Evolutionary conservation across 306 rosid genomes (phyloP), one percentile per base, ranked within the genome.

Genomic region (Fagus crenata): DNA sequence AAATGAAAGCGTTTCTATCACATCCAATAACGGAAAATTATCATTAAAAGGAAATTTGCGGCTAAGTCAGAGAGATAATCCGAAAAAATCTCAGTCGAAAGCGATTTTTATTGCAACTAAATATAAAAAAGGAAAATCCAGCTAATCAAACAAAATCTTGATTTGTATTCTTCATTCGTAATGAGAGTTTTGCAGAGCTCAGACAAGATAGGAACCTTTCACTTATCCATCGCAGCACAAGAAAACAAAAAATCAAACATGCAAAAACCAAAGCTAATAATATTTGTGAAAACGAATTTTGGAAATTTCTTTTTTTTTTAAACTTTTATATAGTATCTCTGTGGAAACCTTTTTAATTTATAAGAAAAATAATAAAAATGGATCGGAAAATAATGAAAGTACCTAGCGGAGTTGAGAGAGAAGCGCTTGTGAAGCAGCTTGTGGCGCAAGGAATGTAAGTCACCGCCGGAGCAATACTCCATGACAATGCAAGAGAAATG

Each of bases 391-490:
- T 22, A 22, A 59, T 59, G 13, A 17, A 39, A 67, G 55, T 86
- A 94, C 99, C 99, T 91, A 1, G 99, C 92, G 7, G 98, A 89
- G 80, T 69, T 67, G 78, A 89, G 89, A 78, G 98, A 83, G 84
- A 95, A 95, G 56, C 99, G 96, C 4, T 85, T 84, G 40, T 82
- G 84, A 3, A 87, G 93, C 79, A 88, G 93, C 11, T 73, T 89
- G 67, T 92, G 97, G 18, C 96, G 81, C 58, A 95, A 93, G 2
- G 99, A 91, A 81, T 95, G 99, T 77, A 95, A 78, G 74, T 95
- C 99, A 0, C 99, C 99, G 32, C 98, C 97, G 69, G 93, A 87
- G 18, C 99, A 92, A 69, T 81, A 95, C 93, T 95, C 99, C 97
- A 95, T 95, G 18, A 95, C 99, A 86, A 95, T 86, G 87, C 99